Conservation (phyloP, 2,329 filamentous ascomycete genomes). For the Fusarium denticulatum region DNA sequence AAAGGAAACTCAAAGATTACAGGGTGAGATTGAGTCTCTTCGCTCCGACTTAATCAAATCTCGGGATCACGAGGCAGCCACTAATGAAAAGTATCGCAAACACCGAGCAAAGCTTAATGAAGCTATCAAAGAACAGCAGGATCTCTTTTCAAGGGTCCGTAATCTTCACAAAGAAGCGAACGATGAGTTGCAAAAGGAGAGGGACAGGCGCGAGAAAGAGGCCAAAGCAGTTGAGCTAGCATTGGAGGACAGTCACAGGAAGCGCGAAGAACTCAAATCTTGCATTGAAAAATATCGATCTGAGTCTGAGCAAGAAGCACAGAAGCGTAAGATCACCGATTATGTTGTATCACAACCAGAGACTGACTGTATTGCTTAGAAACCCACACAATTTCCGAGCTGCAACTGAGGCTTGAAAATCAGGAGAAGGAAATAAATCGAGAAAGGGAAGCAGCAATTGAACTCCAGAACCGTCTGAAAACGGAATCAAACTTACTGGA, state of each 20-base stretch:
- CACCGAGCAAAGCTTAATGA: slow-evolving; percentile 56
- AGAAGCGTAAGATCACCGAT: slow-evolving; percentile 37
- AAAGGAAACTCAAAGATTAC: slow-evolving; percentile 41
- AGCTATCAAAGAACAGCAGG: slow-evolving; percentile 58
- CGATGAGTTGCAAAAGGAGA: slow-evolving; percentile 48
- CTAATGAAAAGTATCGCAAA: slow-evolving; percentile 49
- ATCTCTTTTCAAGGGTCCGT: slow-evolving; percentile 50
- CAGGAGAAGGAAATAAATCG: slow-evolving; percentile 31
- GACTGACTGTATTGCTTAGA: slow-evolving; percentile 33
- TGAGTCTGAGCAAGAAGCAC: slow-evolving; percentile 33
- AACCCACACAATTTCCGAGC: slow-evolving; percentile 36
- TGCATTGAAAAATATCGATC: slow-evolving; percentile 44
- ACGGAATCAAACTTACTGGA: slow-evolving; percentile 17
- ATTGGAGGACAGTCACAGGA: slow-evolving; percentile 43
- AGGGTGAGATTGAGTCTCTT: slow-evolving; percentile 42
- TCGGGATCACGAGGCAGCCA: slow-evolving; percentile 23
- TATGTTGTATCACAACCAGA: not conserved
- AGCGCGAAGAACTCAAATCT: slow-evolving; percentile 46
- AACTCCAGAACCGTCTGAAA: slow-evolving; percentile 25
- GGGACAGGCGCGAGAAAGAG: slow-evolving; percentile 36
- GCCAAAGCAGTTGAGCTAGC: slow-evolving; percentile 41
- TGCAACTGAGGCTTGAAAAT: slow-evolving; percentile 32
- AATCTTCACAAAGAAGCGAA: slow-evolving; percentile 48
- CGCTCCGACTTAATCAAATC: slow-evolving; percentile 41
- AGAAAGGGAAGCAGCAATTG: not conserved